Base-by-base conservation (phyloP, 805 yeast genomes). In the Hemisphaericaspora nanyangensis region DNA sequence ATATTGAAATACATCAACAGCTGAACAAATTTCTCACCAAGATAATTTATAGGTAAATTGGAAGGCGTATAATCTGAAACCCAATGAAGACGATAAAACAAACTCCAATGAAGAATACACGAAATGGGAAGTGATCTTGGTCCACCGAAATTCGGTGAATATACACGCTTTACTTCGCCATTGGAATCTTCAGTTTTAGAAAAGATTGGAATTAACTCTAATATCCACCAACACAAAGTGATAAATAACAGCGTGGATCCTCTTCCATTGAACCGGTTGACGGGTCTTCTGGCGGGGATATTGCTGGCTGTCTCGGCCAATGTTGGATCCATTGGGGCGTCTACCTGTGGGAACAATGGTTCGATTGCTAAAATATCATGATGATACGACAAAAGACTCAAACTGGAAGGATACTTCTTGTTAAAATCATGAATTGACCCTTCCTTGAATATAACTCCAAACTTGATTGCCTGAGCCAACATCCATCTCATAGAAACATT, bases 401-500 rank as follows among this genome's bases (percentile, higher is more conserved):
- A 65, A 8, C 58, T 34, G 0, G 70, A 54, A 0, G 77, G 63
- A 40, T 68, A 66, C 22, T 63, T 60, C 4, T 40, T 37, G 5
- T 69, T 55, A 49, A 76, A 76, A 29, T 64, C 67, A 22, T 55
- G 55, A 1, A 80, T 43, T 7, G 71, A 50, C 1, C 61, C 63
- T 8, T 31, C 30, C 17, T 71, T 68, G 49, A 80, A 78, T 10
- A 37, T 26, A 3, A 79, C 71, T 0, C 84, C 85, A 47, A 62
- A 60, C 36, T 64, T 66, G 7, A 73, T 49, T 0, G 84, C 77
- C 51, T 76, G 78, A 5, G 72, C 59, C 10, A 81, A 42, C 54
- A 82, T 76, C 87, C 87, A 82, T 43, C 81, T 63, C 17, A 82
- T 58, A 0, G 86, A 61, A 12, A 79, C 44, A 45, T 77, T 71